Evolutionary conservation across 1,139 yeast genomes (phyloP), one percentile per base, ranked within the genome.

Genomic region (Candida labiduridarum): DNA sequence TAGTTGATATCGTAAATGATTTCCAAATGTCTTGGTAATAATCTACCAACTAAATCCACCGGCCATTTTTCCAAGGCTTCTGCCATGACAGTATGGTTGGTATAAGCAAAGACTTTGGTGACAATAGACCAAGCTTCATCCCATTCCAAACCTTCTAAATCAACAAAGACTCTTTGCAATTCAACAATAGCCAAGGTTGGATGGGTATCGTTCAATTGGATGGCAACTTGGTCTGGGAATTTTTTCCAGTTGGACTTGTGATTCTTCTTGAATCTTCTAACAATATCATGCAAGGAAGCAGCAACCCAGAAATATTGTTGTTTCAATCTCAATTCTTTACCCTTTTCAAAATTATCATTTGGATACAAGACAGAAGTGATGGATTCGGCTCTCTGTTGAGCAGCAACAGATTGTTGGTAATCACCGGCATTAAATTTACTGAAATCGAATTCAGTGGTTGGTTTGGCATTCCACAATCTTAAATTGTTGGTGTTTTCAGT

Each of bases 31-130:
- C 97, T 84, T 56, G 98, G 98, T 59, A 91, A 79, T 65, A 91
- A 72, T 61, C 79, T 82, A 46, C 89, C 90, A 56, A 91, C 71
- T 58, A 91, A 77, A 49, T 86, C 87, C 52, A 92, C 86, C 4
- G 97, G 96, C 97, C 98, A 91, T 72, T 89, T 91, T 72, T 91
- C 98, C 58, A 91, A 79, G 16, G 97, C 97, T 74, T 91, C 97
- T 53, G 87, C 85, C 89, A 91, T 85, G 45, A 91, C 97, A 0
- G 98, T 92, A 67, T 91, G 97, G 72, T 91, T 91, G 30, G 97
- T 91, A 77, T 91, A 92, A 54, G 96, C 95, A 68, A 92, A 90
- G 4, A 95, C 90, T 51, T 71, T 68, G 41, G 87, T 83, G 48
- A 89, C 96, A 66, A 92, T 85, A 31, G 72, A 71, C 97, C 97